These are phyloP conservation scores for Aspergillus conjunctus DNA, from an alignment of 495 filamentous ascomycete genomes.

Conservation along the genomic window DNA sequence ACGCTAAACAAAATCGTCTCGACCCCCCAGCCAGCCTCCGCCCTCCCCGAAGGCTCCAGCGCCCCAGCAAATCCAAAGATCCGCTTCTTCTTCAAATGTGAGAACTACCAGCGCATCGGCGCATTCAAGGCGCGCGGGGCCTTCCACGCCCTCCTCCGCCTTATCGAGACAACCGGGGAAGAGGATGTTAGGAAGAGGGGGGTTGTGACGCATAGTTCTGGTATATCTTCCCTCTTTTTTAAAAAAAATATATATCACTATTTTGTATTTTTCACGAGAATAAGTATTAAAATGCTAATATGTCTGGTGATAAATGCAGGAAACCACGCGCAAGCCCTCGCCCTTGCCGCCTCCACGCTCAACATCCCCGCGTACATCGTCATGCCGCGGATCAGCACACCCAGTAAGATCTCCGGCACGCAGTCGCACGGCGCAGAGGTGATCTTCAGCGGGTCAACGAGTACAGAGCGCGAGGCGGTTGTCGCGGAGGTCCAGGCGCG, in stretches of 20 bases:
- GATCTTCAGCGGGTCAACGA: conserved; percentile 79
- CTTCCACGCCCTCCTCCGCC: conserved; percentile 79
- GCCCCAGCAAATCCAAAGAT: conserved; percentile 67
- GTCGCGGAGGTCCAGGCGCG: conserved; percentile 62
- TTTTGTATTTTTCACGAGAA: background rate
- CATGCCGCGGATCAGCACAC: conserved; percentile 83
- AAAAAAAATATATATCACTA: no score
- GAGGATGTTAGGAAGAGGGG: conserved; percentile 59
- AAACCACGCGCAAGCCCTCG: conserved; percentile 94
- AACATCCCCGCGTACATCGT: conserved; percentile 76
- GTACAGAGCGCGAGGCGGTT: conserved; percentile 77
- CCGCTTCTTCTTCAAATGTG: conserved; percentile 91
- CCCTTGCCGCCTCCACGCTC: conserved; percentile 74
- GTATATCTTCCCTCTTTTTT: conserved; percentile 41
- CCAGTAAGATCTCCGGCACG: conserved; percentile 85
- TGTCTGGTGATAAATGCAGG: conserved; percentile 50
- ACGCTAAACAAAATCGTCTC: conserved; percentile 77
- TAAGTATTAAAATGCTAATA: conserved; percentile 15
- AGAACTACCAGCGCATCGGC: conserved; percentile 88
- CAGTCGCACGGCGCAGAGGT: conserved; percentile 73
- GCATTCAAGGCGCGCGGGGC: conserved; percentile 94
- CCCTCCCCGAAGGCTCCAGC: conserved; percentile 56
- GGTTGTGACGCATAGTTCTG: conserved; percentile 90
- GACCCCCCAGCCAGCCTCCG: conserved; percentile 58
- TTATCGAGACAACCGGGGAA: conserved; percentile 66